Conservation (phyloP, 192 early-diverging fungal species). For the Mortierella claussenii region DNA sequence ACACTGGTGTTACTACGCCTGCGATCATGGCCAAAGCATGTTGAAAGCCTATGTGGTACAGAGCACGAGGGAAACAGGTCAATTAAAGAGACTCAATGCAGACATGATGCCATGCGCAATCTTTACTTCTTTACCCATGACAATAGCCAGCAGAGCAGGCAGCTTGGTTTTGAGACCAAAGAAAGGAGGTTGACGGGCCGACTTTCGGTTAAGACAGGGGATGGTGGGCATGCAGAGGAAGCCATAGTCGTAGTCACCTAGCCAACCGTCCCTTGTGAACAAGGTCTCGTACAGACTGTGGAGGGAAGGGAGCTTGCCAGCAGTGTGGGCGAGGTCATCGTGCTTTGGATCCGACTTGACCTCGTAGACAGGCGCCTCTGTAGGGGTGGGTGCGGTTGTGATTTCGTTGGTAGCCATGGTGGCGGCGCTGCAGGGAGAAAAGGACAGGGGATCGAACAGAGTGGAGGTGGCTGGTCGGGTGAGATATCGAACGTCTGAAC, state of each 20-base stretch:
- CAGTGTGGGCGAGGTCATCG: conserved; percentile 37
- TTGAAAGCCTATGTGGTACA: conserved; percentile 37
- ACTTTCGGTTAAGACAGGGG: conserved; percentile 41
- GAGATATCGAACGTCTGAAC: no score
- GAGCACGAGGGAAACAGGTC: no score
- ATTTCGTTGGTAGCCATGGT: conserved; percentile 31
- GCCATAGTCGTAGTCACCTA: conserved; percentile 56
- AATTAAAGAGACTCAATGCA: no score
- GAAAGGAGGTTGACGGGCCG: conserved; percentile 53
- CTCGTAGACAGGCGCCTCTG: conserved; percentile 30
- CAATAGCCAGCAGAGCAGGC: conserved; percentile 53
- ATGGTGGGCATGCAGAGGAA: conserved; percentile 57
- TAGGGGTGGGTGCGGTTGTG: conserved; percentile 19
- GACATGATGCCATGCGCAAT: no score
- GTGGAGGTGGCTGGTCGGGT: neutral
- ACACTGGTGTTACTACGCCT: conserved; percentile 60
- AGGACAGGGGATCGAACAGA: neutral
- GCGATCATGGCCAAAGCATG: conserved; percentile 46
- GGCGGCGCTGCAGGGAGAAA: neutral
- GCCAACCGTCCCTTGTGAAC: conserved; percentile 58
- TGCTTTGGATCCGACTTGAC: conserved; percentile 10
- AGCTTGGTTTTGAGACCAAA: conserved; percentile 61
- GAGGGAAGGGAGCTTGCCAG: conserved; percentile 25
- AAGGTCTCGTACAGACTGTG: conserved; percentile 23
- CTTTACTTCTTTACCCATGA: conserved; percentile 54